phyloP scores from a whole-genome alignment of 805 yeast genomes.

The Kluyveromyces lactis region DNA sequence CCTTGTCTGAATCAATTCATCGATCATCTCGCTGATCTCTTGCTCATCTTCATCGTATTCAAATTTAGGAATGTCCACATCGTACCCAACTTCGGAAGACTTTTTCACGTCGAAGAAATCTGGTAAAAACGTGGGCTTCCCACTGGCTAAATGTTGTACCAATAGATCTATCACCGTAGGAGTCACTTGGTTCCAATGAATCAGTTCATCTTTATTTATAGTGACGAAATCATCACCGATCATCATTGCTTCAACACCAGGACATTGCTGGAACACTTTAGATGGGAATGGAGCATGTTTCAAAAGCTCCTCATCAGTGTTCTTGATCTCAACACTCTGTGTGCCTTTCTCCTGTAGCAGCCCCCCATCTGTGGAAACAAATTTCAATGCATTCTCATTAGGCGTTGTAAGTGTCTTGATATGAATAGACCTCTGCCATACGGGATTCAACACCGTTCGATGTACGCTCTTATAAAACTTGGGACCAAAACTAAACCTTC shows the following conservation, averaged over 20 bases:
- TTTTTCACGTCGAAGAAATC: slow-evolving; percentile 24
- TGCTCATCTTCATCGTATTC: slow-evolving; percentile 51
- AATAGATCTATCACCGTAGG: slow-evolving; percentile 44
- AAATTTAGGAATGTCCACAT: slow-evolving; percentile 23
- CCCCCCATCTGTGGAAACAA: slow-evolving; percentile 35
- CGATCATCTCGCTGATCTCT: slow-evolving; percentile 82
- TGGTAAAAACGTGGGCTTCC: slow-evolving; percentile 18
- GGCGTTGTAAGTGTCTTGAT: slow-evolving; percentile 55
- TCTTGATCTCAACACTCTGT: slow-evolving; percentile 27
- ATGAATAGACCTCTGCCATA: slow-evolving; percentile 8
- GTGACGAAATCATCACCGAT: slow-evolving; percentile 70
- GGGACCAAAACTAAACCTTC: neutral
- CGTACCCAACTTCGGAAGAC: slow-evolving; percentile 33
- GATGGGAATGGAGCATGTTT: slow-evolving; percentile 54
- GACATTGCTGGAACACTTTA: slow-evolving; percentile 43
- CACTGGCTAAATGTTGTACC: slow-evolving; percentile 24
- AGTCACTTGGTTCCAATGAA: slow-evolving; percentile 65
- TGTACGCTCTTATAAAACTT: neutral
- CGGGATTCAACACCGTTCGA: neutral
- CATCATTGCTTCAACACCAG: slow-evolving; percentile 55
- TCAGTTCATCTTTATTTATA: slow-evolving; percentile 56
- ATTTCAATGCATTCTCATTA: slow-evolving; percentile 67
- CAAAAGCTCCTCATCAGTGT: slow-evolving; percentile 27
- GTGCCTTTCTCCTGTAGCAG: slow-evolving; percentile 25
- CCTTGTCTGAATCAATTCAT: slow-evolving; percentile 86